Percentiles rank a stretch among this genome's conserved stretches.
These are phyloP conservation scores for Malassezia restricta DNA, from an alignment of 1,284 basidiomycete species.

Conservation along the genomic window DNA sequence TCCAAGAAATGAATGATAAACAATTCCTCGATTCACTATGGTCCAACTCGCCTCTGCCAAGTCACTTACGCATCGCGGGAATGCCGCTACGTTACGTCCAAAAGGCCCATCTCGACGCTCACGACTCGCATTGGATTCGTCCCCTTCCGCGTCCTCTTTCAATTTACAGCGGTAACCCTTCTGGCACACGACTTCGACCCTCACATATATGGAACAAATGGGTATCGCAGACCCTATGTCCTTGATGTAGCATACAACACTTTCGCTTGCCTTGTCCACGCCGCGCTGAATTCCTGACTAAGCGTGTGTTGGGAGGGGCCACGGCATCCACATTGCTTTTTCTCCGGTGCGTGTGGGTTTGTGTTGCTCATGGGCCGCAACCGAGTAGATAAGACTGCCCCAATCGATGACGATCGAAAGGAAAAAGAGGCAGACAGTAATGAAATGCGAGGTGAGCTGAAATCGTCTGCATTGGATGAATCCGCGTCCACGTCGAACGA, in stretches of 20 bases:
- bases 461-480: background rate
- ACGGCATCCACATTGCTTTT: too few species aligned
- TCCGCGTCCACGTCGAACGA: background rate
- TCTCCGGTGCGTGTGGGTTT: background rate
- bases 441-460: background rate
- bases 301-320: too few species aligned
- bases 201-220: background rate
- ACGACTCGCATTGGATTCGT: constrained; percentile 7
- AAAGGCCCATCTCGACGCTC: background rate
- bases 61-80: background rate
- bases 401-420: background rate
- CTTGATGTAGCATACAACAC: too few species aligned
- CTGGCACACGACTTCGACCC: background rate
- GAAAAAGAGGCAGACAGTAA: background rate
- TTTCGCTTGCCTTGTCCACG: too few species aligned
- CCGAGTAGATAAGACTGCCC: background rate
- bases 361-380: background rate
- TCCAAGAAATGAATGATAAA: constrained; percentile 7
- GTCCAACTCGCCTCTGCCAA: background rate
- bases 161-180: constrained; percentile 1
- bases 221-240: background rate
- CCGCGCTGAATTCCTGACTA: too few species aligned
- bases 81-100: constrained; percentile 5
- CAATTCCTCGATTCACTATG: background rate
- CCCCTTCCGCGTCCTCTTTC: constrained; percentile 8